A percentile compares a stretch with the other conserved stretches of the same genome.
Evolutionary conservation across 257 asterid species (phyloP).

Genomic region (Datura wrightii): DNA sequence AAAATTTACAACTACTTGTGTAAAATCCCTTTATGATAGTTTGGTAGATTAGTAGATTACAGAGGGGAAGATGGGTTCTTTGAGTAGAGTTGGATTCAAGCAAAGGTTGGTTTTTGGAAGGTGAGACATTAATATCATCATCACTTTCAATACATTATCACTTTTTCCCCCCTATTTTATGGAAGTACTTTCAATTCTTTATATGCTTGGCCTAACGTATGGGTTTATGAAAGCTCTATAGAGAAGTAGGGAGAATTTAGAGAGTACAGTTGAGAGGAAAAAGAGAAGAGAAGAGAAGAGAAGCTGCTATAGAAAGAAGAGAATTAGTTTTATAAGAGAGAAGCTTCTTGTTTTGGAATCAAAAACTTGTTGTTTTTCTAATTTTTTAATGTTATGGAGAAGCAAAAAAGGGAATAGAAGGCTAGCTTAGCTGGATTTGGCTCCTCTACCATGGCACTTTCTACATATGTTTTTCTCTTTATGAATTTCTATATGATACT

Average conservation of each 20-base stretch:
- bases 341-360: conserved; percentile 33
- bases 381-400: background rate
- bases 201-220: background rate
- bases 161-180: background rate
- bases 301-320: background rate
- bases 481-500: background rate
- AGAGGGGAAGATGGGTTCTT: conserved; percentile 11
- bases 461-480: background rate
- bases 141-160: conserved; percentile 34
- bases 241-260: background rate
- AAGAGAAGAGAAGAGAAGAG: background rate
- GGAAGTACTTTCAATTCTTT: conserved; percentile 13
- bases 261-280: background rate
- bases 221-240: background rate
- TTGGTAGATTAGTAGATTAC: conserved; percentile 40
- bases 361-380: conserved; percentile 15
- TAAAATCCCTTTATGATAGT: conserved; percentile 29
- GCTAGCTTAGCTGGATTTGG: conserved; percentile 22
- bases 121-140: conserved; percentile 64
- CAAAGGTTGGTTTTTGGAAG: conserved; percentile 60
- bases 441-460: conserved; percentile 28
- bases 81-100: conserved; percentile 74
- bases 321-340: background rate
- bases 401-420: conserved; percentile 24
- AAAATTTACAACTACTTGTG: conserved; percentile 23